These are phyloP conservation scores for Collybia sordida DNA, from an alignment of 768 basidiomycete species.

Conservation along the genomic window DNA sequence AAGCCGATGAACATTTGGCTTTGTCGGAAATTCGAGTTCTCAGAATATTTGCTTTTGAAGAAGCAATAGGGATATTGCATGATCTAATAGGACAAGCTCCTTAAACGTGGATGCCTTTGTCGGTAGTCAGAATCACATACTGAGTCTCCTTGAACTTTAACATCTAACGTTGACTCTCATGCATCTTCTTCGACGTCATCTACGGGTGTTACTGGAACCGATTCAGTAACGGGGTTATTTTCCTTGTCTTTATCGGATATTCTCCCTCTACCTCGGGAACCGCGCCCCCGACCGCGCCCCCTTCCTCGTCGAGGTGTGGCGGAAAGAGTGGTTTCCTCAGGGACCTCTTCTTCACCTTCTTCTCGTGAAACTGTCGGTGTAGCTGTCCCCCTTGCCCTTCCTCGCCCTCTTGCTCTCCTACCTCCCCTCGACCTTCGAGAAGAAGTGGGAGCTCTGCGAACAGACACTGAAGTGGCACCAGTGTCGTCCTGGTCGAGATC, in stretches of 20 bases:
- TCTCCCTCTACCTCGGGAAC: conserved; percentile 33
- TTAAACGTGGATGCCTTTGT: too few species aligned
- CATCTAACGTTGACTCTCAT: conserved; percentile 2
- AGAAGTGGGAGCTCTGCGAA: conserved; percentile 2
- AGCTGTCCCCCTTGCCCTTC: conserved; percentile 32
- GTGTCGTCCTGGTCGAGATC: conserved; percentile 58
- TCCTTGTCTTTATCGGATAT: conserved; percentile 26
- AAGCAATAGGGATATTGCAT: too few species aligned
- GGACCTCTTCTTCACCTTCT: conserved; percentile 38
- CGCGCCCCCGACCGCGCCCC: conserved; percentile 26
- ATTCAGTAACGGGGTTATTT: conserved; percentile 22
- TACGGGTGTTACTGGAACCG: conserved; percentile 12
- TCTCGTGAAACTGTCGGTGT: conserved; percentile 17
- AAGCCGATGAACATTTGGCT: too few species aligned
- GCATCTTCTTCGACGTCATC: conserved; percentile 13
- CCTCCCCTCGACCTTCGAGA: conserved; percentile 30
- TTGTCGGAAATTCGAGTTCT: too few species aligned
- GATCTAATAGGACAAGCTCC: too few species aligned
- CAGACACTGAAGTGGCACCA: conserved; percentile 2
- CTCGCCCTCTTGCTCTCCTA: conserved; percentile 31
- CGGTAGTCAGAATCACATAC: too few species aligned
- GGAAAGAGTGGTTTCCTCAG: conserved; percentile 28
- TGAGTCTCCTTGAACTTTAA: too few species aligned
- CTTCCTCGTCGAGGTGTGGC: conserved; percentile 28
- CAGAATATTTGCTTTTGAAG: too few species aligned